Percentiles rank a stretch among this genome's conserved stretches.
Evolutionary conservation across 257 asterid genomes (phyloP).

Genomic region (Scutellaria minor): DNA sequence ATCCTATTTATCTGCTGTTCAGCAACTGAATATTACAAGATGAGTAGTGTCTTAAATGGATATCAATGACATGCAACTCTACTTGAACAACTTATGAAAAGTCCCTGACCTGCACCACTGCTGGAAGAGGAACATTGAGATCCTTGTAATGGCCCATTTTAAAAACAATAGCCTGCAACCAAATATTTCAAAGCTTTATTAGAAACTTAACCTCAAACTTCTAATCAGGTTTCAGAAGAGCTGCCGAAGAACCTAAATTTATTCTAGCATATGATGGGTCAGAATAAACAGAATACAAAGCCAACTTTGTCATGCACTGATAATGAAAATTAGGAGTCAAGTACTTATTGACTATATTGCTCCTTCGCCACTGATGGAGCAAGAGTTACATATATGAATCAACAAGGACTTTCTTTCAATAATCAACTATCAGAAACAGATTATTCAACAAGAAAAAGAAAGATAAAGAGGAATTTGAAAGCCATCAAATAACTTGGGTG

Average conservation of each 20-base stretch:
- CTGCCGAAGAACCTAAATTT: slow-evolving; percentile 1
- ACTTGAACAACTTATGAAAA: slow-evolving; percentile 26
- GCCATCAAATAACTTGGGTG: background rate
- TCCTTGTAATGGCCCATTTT: slow-evolving; percentile 71
- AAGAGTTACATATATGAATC: no score
- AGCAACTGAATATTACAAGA: slow-evolving; percentile 9
- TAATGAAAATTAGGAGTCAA: slow-evolving; percentile 8
- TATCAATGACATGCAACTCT: slow-evolving; percentile 27
- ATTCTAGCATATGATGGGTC: background rate
- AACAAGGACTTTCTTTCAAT: no score
- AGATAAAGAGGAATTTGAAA: no score
- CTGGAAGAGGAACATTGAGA: slow-evolving; percentile 92
- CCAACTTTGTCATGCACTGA: slow-evolving; percentile 6
- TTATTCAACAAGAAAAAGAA: no score
- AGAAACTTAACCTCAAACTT: slow-evolving; percentile 33
- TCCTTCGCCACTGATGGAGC: slow-evolving; percentile 13
- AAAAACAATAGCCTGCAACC: slow-evolving; percentile 86
- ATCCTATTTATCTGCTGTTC: slow-evolving; percentile 8
- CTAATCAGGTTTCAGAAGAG: slow-evolving; percentile 7
- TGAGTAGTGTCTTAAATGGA: background rate
- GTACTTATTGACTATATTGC: background rate
- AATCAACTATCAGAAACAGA: no score
- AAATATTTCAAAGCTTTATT: slow-evolving; percentile 30
- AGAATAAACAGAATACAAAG: slow-evolving; percentile 11
- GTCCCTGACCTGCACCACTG: slow-evolving; percentile 78